Evolutionary conservation across 129 eudicot species (phyloP), one percentile per base, ranked within the genome.

Genomic region (Cynara cardunculus): DNA sequence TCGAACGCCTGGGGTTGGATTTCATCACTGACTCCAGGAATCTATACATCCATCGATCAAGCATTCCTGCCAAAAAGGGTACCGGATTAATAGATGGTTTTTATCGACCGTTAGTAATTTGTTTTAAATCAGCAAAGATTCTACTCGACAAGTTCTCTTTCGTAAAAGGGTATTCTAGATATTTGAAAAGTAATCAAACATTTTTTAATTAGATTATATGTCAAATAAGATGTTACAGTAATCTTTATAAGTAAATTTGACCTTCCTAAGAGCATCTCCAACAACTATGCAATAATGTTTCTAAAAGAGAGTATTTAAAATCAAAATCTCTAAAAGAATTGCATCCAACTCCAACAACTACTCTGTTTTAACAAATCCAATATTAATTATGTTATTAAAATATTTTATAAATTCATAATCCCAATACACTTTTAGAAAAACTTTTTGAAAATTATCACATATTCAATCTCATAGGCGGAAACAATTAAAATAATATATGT

Each of bases 31-130:
- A 81, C 83, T 96, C 98, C 59, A 92, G 69, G 34, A 96, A 68
- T 89, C 97, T 89, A 80, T 82, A 88, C 98, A 91, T 96, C 99
- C 99, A 96, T 78, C 95, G 89, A 80, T 96, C 99, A 46, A 96
- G 94, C 99, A 96, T 89, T 65, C 99, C 99, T 96, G 95, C 31
- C 26, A 86, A 25, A 68, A 28, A 68, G 66, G 26, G 44, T 75
- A 72, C 70, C 14, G 0, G 53, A 61, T 18, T 37, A 69, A 61
- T 66, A 37, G 16, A 53, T 22, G 59, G 19, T 21, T 3, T 21
- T 3, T 61, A 24, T 9, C 22, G 1, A 18, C 32, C 19, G 11
- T 2, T 31, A 0, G 27, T 59, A 25, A 25, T 59, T 18, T 46
- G 7, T 9, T 32, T 64, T 34, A 56, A 4, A 69, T 28, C 14